Conservation (phyloP, 495 filamentous ascomycete species). For the Lentithecium fluviatile region DNA sequence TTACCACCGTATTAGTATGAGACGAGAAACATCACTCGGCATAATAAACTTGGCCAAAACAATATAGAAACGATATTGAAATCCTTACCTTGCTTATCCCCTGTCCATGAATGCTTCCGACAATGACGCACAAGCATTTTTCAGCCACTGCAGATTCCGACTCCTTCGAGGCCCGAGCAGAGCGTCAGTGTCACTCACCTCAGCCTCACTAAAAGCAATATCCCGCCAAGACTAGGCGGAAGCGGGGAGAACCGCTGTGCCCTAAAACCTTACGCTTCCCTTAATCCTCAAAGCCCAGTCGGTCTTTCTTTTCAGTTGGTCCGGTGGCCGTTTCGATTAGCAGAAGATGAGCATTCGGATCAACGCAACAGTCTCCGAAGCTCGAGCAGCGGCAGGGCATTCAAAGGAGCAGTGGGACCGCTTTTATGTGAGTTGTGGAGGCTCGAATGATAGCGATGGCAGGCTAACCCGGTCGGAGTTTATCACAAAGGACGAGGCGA, state of each 20-base stretch:
- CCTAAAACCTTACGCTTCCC: slow-evolving; percentile 32
- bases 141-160: slow-evolving; percentile 31
- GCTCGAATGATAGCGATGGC: neutral
- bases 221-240: slow-evolving; percentile 30
- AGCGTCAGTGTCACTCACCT: slow-evolving; percentile 26
- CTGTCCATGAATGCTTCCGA: slow-evolving; percentile 22
- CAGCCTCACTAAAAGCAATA: slow-evolving; percentile 34
- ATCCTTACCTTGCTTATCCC: slow-evolving; percentile 10
- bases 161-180: slow-evolving; percentile 32
- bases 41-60: slow-evolving; percentile 13
- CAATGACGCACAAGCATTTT: slow-evolving; percentile 29
- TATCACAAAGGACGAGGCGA: slow-evolving; percentile 31
- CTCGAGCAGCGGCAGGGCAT: slow-evolving; percentile 20
- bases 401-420: slow-evolving; percentile 29
- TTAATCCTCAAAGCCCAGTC: slow-evolving; percentile 17
- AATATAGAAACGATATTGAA: slow-evolving; percentile 11
- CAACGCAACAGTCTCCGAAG: slow-evolving; percentile 25
- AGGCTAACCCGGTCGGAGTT: slow-evolving; percentile 16
- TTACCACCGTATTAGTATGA: slow-evolving; percentile 20
- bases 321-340: neutral
- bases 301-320: slow-evolving; percentile 3
- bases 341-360: slow-evolving; percentile 28
- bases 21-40: slow-evolving; percentile 20
- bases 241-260: slow-evolving; percentile 33
- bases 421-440: slow-evolving; percentile 29